Percentiles rank a stretch among this genome's conserved stretches.
phyloP scores from a whole-genome alignment of 2,329 filamentous ascomycete species.

The Immersiporthe knoxdaviesiana region DNA sequence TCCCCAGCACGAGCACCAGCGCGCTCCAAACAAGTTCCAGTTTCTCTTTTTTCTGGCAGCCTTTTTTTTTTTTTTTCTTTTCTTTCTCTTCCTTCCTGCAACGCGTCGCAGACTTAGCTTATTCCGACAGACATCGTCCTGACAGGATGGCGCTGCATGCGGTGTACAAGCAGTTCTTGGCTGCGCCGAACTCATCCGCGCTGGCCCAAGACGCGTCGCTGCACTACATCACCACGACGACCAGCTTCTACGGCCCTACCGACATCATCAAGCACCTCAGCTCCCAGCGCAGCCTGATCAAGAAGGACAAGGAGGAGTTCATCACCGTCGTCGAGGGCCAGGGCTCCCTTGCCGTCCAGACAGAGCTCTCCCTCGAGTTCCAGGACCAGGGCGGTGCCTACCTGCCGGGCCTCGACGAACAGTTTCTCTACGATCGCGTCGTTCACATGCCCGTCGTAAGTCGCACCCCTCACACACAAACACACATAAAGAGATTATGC shows the following conservation, averaged over 20 bases:
- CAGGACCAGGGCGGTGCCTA: conserved; percentile 79
- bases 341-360: conserved; percentile 72
- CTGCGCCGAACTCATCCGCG: conserved; percentile 64
- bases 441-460: conserved; percentile 82
- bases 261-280: conserved; percentile 83
- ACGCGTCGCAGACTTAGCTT: background rate
- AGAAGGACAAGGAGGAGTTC: conserved; percentile 80
- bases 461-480: background rate
- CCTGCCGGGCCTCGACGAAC: conserved; percentile 88
- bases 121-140: conserved; percentile 23
- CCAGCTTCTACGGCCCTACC: conserved; percentile 68
- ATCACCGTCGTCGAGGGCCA: conserved; percentile 74
- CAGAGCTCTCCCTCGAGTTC: conserved; percentile 85
- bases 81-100: too few species aligned
- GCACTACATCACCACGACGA: conserved; percentile 90
- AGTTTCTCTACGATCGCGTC: conserved; percentile 83
- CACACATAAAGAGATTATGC: conserved; percentile 10
- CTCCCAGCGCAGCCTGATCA: conserved; percentile 71
- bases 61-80: too few species aligned
- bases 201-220: conserved; percentile 70
- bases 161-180: conserved; percentile 74
- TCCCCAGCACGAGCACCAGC: background rate
- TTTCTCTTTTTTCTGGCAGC: background rate
- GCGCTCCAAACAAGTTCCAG: background rate
- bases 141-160: conserved; percentile 51